Evolutionary conservation across 345 rosid species (phyloP).

Genomic region (Populus nigra): DNA sequence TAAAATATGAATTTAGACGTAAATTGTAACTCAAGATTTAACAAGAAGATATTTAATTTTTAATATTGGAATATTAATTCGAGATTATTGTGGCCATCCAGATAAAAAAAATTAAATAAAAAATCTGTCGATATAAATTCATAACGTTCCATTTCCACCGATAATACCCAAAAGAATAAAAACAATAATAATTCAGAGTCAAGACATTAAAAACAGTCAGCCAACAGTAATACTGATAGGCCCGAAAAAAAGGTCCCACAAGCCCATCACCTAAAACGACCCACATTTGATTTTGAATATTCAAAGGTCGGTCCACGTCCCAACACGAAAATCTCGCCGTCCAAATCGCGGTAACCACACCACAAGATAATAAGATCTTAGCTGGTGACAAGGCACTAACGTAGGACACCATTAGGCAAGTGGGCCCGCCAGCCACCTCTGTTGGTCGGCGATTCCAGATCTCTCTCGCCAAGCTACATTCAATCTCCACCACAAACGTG

Average conservation of each 20-base stretch:
- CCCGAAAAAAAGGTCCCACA: background rate
- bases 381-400: constrained; percentile 1
- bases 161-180: no score
- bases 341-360: background rate
- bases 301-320: constrained; percentile 9
- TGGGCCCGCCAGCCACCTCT: background rate
- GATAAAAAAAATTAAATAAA: no score
- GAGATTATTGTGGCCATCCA: no score
- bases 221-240: background rate
- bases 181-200: background rate
- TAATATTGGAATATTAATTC: no score
- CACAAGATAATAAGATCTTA: background rate
- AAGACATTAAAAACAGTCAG: background rate
- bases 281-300: constrained; percentile 2
- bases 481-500: constrained; percentile 11
- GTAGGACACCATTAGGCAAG: background rate
- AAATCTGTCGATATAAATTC: background rate
- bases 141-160: no score
- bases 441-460: constrained; percentile 7
- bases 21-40: no score
- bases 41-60: no score
- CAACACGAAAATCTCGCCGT: constrained; percentile 3
- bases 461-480: background rate
- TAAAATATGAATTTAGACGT: no score
- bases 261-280: background rate